Conservation (phyloP, 192 early-diverging fungal species). For the Pilobolus umbonatus region DNA sequence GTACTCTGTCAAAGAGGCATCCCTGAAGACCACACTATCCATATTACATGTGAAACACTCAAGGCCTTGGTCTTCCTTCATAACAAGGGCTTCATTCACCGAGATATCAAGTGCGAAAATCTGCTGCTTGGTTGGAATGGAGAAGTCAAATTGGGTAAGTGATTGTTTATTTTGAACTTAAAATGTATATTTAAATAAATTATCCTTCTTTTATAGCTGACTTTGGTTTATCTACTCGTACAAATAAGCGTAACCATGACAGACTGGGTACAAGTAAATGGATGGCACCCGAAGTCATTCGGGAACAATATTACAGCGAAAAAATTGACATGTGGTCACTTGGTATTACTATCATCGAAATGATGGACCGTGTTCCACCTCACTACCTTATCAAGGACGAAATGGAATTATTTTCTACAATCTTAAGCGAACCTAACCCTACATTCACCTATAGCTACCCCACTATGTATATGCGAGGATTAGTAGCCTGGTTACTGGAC, state of each 20-base stretch:
- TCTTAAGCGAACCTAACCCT: constrained; percentile 30
- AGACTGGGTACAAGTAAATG: constrained; percentile 37
- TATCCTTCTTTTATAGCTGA: constrained; percentile 28
- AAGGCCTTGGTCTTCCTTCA: constrained; percentile 38
- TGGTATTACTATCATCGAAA: constrained; percentile 44
- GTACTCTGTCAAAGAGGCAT: constrained; percentile 36
- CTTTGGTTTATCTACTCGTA: constrained; percentile 33
- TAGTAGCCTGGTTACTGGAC: constrained; percentile 37
- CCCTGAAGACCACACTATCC: constrained; percentile 35
- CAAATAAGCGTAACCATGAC: constrained; percentile 27
- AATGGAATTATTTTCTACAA: constrained; percentile 24
- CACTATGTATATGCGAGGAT: constrained; percentile 32
- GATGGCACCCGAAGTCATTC: constrained; percentile 51
- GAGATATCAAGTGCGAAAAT: constrained; percentile 45
- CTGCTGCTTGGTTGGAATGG: constrained; percentile 36
- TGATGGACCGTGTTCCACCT: constrained; percentile 44
- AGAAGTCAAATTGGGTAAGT: constrained; percentile 40
- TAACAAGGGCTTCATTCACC: constrained; percentile 40
- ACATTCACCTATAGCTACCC: constrained; percentile 34
- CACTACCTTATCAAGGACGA: constrained; percentile 36
- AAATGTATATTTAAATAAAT: not conserved
- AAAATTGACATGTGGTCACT: constrained; percentile 49
- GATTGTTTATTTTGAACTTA: not conserved
- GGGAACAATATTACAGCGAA: constrained; percentile 37
- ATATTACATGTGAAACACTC: constrained; percentile 33